Base-by-base conservation (phyloP, 208 protist genomes). In the Phytomonas francai region DNA sequence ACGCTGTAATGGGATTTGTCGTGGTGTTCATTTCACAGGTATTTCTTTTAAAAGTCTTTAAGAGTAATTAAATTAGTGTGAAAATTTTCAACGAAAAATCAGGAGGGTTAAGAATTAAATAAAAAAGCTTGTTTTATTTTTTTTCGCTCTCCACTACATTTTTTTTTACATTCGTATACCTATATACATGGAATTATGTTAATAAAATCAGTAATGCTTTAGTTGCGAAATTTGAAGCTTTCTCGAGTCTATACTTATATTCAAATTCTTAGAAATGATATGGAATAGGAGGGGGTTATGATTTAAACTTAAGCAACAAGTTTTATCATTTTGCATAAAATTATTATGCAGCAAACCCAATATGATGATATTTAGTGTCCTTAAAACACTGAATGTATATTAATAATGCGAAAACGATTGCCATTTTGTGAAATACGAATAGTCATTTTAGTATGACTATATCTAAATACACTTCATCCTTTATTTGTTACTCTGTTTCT, bases 1-100 rank as follows among this genome's bases (percentile, higher is more conserved):
- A 89, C 67, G 70, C 81, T 9, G 58, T 78, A 2, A 78, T 75
- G 19, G 82, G 78, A 30, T 77, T 88, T 54, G 29, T 83, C 6
- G 34, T 39, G 34, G 34, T 39, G 34, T 39, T 3, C 9, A 60
- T 60, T 60, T 30, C 57, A 12, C 57, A 34, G 9, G 29, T 60
- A 34, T 60, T 60, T 60, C 57, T 60, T 32, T 12, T 3, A 34
- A 60, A 60, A 60, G 31, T 32, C 3, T 60, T 34, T 9, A 60
- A 60, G 28, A 9, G 3, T 60, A 34, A 60, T 3, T 65, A 28
- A 9, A 60, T 60, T 3, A 12, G 9, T 60, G 9, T 9, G 9
- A 9, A 9, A 60, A 3, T 12, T 34, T 9, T 60, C 31, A 34
- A 34, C 22, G n/a, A 60, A 34, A 3, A 60, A 60, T 60, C 9